Percentiles rank a stretch among this genome's conserved stretches.
Evolutionary conservation across 306 rosid species (phyloP).

Genomic region (Calophaca sinica): DNA sequence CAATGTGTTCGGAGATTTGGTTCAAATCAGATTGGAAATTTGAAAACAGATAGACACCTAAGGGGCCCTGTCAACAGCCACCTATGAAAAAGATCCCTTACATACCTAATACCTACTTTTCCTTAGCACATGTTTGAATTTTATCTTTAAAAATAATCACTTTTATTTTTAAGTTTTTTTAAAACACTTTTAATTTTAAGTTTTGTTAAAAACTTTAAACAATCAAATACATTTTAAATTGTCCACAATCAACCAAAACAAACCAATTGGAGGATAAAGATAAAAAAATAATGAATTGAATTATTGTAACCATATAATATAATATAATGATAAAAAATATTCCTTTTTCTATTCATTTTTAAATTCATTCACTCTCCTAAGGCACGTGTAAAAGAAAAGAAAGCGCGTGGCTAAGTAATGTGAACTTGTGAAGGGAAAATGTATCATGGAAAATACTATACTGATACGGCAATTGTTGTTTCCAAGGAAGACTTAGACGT

Average conservation of each 20-base stretch:
- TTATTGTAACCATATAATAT: too few relatives aligned
- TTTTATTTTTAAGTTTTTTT: neutral
- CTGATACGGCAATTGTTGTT: constrained; percentile 39
- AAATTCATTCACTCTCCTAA: neutral
- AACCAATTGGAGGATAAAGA: too few relatives aligned
- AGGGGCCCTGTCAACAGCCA: constrained; percentile 17
- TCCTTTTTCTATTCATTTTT: too few relatives aligned
- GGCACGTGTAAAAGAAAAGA: constrained; percentile 41
- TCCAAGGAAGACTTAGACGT: constrained; percentile 42
- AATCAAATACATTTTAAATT: too few relatives aligned
- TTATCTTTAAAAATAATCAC: neutral
- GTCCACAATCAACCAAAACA: too few relatives aligned
- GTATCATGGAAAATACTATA: constrained; percentile 10
- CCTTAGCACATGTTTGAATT: neutral
- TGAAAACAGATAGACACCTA: constrained; percentile 47
- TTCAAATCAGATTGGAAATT: constrained; percentile 49
- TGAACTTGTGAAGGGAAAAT: neutral
- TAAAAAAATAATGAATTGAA: too few relatives aligned
- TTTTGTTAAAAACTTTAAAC: neutral
- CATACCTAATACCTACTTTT: constrained; percentile 20
- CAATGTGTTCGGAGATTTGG: neutral
- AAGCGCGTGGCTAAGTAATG: constrained; percentile 28
- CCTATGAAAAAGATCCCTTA: neutral
- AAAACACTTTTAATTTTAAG: neutral
- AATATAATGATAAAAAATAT: too few relatives aligned